Evolutionary conservation across 768 basidiomycete genomes (phyloP).

Genomic region (Leccinum rimulosum): DNA sequence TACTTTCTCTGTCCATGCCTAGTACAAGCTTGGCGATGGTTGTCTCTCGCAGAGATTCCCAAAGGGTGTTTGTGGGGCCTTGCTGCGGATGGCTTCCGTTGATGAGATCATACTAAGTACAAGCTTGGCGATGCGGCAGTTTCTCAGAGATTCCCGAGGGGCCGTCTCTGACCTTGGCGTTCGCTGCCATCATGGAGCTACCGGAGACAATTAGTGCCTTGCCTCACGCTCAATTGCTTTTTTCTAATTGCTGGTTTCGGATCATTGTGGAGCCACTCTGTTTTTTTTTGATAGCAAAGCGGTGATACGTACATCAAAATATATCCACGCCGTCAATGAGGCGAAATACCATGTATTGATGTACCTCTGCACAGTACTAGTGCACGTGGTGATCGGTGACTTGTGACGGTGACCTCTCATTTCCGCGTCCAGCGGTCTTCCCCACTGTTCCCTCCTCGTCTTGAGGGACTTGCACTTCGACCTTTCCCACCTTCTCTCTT

Average conservation of each 20-base stretch:
- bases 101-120: conserved; percentile 16
- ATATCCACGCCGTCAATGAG: neutral
- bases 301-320: neutral
- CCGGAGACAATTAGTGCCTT: neutral
- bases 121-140: neutral
- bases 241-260: neutral
- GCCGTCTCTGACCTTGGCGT: conserved; percentile 1
- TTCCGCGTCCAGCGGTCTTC: conserved; percentile 80
- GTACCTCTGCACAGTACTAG: neutral
- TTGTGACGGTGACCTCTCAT: conserved; percentile 17
- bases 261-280: neutral
- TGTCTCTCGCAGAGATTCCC: neutral
- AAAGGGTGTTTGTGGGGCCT: neutral
- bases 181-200: neutral
- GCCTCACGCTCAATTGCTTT: neutral
- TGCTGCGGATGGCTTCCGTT: conserved; percentile 63
- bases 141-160: neutral
- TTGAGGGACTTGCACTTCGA: conserved; percentile 71
- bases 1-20: neutral
- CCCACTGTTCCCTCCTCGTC: conserved; percentile 59
- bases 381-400: neutral
- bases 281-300: neutral
- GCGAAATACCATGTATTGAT: neutral
- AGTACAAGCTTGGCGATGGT: neutral
- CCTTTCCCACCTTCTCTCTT: conserved; percentile 64